phyloP scores from a whole-genome alignment of 495 filamentous ascomycete species.

The Aspergillus leporis region DNA sequence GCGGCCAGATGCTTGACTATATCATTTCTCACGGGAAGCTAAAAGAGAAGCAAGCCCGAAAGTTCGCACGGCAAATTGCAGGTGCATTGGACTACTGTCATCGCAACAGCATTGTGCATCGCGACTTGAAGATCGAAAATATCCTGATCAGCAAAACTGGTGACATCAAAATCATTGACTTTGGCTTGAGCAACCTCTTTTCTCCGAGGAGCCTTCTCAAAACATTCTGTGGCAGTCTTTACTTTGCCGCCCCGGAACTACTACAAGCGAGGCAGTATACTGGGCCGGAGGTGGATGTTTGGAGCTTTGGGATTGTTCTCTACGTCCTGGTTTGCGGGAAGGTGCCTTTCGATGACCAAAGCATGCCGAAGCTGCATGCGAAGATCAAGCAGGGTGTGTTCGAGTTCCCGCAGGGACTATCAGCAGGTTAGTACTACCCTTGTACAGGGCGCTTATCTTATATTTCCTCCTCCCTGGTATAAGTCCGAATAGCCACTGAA shows the following conservation, averaged over 20 bases:
- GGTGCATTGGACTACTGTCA: constrained; percentile 99
- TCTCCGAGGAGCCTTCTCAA: constrained; percentile 83
- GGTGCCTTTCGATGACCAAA: constrained; percentile 98
- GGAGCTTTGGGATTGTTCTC: constrained; percentile 99
- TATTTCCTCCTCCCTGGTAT: no score
- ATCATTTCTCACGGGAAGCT: constrained; percentile 97
- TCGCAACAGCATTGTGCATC: constrained; percentile 97
- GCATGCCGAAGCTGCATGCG: constrained; percentile 96
- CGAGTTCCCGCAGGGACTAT: constrained; percentile 93
- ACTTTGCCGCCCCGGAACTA: constrained; percentile 95
- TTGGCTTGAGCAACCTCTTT: constrained; percentile 96
- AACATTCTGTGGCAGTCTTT: constrained; percentile 97
- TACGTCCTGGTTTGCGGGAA: constrained; percentile 98
- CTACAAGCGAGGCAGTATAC: constrained; percentile 93
- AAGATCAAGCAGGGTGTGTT: constrained; percentile 98
- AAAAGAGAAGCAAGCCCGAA: constrained; percentile 98
- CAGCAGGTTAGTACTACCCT: constrained; percentile 63
- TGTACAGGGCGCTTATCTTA: background rate
- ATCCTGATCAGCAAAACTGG: constrained; percentile 99
- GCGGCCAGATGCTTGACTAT: constrained; percentile 99
- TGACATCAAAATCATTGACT: constrained; percentile 99
- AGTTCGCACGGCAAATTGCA: constrained; percentile 96
- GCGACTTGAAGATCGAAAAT: constrained; percentile 98
- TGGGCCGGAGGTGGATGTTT: constrained; percentile 95
- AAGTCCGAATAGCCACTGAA: background rate